phyloP scores from a whole-genome alignment of 441 rosid species.

The Bocquillonia castaneifolia region DNA sequence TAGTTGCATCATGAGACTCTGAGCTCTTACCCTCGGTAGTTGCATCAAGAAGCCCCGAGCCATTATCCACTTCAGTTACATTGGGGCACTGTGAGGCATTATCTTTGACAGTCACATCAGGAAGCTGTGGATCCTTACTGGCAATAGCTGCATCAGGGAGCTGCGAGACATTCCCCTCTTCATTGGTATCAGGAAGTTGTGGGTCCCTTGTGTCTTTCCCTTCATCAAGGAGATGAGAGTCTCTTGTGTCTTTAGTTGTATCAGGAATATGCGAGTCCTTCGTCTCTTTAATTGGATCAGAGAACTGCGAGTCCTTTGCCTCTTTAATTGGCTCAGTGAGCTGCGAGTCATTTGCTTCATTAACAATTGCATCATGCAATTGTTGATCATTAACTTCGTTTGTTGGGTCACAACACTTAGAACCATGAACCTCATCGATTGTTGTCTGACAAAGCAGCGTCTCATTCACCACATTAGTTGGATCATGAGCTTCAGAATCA shows the following conservation, averaged over 20 bases:
- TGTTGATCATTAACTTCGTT: background rate
- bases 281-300: slow-evolving; percentile 4
- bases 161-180: background rate
- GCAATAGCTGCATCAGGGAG: slow-evolving; percentile 14
- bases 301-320: slow-evolving; percentile 1
- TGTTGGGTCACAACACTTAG: slow-evolving; percentile 3
- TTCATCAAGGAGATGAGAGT: slow-evolving; percentile 11
- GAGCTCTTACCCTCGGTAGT: background rate
- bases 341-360: slow-evolving; percentile 7
- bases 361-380: slow-evolving; percentile 10
- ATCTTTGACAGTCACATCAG: slow-evolving; percentile 4
- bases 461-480: slow-evolving; percentile 14
- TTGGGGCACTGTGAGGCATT: slow-evolving; percentile 2
- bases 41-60: background rate
- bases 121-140: slow-evolving; percentile 9
- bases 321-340: slow-evolving; percentile 1
- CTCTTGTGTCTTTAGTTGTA: background rate
- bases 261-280: slow-evolving; percentile 8
- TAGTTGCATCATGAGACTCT: slow-evolving; percentile 10
- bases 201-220: background rate
- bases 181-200: background rate
- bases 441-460: slow-evolving; percentile 11
- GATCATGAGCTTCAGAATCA: slow-evolving; percentile 22
- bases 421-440: slow-evolving; percentile 11
- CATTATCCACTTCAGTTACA: slow-evolving; percentile 6